Conservation (phyloP, 2,329 filamentous ascomycete genomes). For the Fusarium illudens region DNA sequence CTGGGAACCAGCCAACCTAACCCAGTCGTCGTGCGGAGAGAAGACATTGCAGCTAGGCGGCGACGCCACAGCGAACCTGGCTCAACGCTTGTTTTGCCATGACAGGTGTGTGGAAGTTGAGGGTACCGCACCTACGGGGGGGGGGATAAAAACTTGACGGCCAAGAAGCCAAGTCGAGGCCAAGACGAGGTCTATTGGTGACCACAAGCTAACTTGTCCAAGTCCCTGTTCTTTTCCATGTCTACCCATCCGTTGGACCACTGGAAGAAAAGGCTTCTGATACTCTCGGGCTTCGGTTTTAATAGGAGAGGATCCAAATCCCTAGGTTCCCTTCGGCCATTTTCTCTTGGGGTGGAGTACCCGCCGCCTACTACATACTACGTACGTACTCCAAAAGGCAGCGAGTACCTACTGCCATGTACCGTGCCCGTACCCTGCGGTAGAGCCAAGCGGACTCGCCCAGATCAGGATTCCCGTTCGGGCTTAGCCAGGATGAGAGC, state of each 20-base stretch:
- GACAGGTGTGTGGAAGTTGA: neutral
- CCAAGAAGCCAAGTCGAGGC: neutral
- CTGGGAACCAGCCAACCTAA: neutral
- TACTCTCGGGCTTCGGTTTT: neutral
- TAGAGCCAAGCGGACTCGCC: neutral
- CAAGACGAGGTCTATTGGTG: neutral
- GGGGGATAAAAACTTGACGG: neutral
- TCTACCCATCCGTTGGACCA: neutral
- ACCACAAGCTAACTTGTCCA: neutral
- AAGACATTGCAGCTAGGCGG: neutral
- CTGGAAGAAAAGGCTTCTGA: neutral
- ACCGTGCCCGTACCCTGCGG: neutral
- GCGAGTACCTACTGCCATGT: neutral
- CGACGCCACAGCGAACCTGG: neutral
- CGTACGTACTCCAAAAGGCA: neutral
- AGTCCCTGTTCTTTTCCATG: neutral
- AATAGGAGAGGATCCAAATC: neutral
- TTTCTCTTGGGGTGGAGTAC: neutral
- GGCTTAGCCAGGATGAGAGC: slow-evolving; percentile 23
- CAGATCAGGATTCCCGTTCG: slow-evolving; percentile 1
- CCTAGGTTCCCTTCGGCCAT: slow-evolving; percentile 1
- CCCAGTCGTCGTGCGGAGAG: neutral
- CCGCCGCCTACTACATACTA: too few species aligned
- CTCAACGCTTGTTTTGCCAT: neutral
- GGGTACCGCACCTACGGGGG: neutral